Evolutionary conservation across 208 protist genomes (phyloP).

Genomic region (Leishmania arabica): DNA sequence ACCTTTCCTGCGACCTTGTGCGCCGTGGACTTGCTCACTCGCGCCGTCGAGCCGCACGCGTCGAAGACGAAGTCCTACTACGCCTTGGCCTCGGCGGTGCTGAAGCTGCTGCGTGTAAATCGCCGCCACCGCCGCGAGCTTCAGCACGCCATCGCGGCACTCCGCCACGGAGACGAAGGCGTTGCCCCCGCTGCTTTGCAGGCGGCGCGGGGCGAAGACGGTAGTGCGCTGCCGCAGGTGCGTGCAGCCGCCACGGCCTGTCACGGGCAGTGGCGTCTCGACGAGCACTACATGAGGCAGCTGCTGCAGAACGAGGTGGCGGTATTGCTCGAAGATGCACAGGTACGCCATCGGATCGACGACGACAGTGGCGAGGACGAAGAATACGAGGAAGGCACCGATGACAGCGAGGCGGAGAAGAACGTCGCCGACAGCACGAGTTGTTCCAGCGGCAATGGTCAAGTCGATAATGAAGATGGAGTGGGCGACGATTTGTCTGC

Average conservation of each 20-base stretch:
- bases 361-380: slow-evolving; percentile 28
- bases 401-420: not conserved
- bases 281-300: slow-evolving; percentile 53
- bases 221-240: not conserved
- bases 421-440: not conserved
- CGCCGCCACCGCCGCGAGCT: slow-evolving; percentile 22
- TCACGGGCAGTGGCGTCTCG: slow-evolving; percentile 37
- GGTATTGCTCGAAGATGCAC: slow-evolving; percentile 19
- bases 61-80: slow-evolving; percentile 61
- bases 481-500: not conserved
- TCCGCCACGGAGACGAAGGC: slow-evolving; percentile 12
- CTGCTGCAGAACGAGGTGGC: slow-evolving; percentile 44
- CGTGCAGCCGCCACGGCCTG: slow-evolving; percentile 22
- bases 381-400: slow-evolving; percentile 12
- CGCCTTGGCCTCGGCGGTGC: slow-evolving; percentile 64
- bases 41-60: slow-evolving; percentile 56
- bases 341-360: slow-evolving; percentile 5
- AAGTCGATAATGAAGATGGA: slow-evolving; percentile 15
- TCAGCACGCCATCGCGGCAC: slow-evolving; percentile 10
- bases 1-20: slow-evolving; percentile 56
- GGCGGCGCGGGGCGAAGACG: not conserved
- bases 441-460: not conserved
- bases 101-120: slow-evolving; percentile 57
- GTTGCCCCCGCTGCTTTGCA: not conserved
- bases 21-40: slow-evolving; percentile 56